Conservation (phyloP, 352 stramenopile species). For the Globisporangium iwayamae region DNA sequence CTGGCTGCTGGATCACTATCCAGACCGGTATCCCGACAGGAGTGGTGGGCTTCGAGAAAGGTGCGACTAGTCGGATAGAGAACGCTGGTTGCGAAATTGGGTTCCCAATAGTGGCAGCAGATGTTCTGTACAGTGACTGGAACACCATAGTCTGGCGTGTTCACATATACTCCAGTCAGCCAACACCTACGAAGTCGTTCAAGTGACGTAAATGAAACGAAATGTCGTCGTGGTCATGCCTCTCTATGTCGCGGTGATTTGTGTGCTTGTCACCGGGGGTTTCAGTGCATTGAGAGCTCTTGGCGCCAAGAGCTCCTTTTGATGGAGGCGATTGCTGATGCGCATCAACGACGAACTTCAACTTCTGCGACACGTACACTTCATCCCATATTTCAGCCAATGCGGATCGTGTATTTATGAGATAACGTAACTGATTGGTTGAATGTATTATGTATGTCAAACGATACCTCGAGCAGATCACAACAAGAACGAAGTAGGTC, state of each 20-base stretch:
- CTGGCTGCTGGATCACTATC: neutral
- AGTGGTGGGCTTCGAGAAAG: neutral
- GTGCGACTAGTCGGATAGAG: too few relatives aligned
- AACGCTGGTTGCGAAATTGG: too few relatives aligned
- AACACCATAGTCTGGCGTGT: neutral
- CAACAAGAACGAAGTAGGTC: neutral
- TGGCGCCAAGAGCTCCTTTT: neutral
- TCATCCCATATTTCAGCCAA: neutral
- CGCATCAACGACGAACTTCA: conserved; percentile 10
- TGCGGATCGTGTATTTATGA: neutral
- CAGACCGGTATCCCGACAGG: neutral
- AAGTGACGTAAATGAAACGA: neutral
- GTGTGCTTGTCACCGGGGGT: neutral
- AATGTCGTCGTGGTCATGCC: neutral
- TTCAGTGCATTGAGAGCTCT: neutral
- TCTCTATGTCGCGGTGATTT: neutral
- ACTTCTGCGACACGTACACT: conserved; percentile 1
- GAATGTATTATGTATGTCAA: neutral
- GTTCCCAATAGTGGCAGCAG: neutral
- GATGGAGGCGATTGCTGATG: conserved; percentile 3
- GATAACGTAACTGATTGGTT: neutral
- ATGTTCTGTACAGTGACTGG: neutral
- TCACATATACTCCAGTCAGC: neutral
- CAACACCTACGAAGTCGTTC: neutral
- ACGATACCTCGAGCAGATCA: neutral